phyloP scores from a whole-genome alignment of 176 grass and related monocot genomes.

The Dactylis glomerata region DNA sequence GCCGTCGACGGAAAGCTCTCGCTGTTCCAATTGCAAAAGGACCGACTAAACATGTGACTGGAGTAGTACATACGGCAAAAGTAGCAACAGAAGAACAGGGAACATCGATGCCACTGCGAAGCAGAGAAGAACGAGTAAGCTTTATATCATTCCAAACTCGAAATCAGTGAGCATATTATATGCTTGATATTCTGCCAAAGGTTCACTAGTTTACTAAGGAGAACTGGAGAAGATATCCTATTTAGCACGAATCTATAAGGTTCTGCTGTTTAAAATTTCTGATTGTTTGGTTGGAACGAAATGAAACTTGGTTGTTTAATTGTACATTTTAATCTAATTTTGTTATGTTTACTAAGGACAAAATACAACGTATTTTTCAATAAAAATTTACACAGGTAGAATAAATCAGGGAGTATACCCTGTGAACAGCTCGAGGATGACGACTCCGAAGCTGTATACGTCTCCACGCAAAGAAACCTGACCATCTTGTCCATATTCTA shows the following conservation, averaged over 20 bases:
- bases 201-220: neutral
- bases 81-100: neutral
- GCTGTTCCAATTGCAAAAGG: neutral
- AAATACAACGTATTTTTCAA: no score
- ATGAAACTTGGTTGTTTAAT: neutral
- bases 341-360: no score
- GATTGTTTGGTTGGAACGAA: neutral
- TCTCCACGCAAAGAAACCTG: constrained; percentile 25
- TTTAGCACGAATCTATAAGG: neutral
- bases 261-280: neutral
- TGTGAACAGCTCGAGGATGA: constrained; percentile 50
- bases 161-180: neutral
- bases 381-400: no score
- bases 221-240: neutral
- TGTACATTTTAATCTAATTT: neutral
- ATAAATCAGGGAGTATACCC: no score
- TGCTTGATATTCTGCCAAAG: neutral
- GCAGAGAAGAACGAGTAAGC: no score
- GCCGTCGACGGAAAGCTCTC: neutral
- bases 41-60: neutral
- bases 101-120: neutral
- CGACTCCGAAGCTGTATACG: constrained; percentile 51
- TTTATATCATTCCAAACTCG: neutral
- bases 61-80: neutral
- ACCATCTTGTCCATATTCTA: constrained; percentile 31